Evolutionary conservation across 1,284 basidiomycete species (phyloP).

Genomic region (Inonotus obliquus): DNA sequence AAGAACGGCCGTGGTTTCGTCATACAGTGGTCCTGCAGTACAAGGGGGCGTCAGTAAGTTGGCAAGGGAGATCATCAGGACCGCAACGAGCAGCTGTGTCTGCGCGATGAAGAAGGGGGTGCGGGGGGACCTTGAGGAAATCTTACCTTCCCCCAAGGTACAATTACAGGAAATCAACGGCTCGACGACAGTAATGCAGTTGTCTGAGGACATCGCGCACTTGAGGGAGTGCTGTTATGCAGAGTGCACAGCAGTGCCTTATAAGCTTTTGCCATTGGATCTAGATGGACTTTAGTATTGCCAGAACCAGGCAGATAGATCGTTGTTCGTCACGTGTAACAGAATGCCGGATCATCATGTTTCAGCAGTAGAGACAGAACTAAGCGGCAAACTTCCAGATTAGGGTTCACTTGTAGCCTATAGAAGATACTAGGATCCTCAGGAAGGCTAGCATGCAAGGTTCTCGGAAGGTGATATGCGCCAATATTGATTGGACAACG

Average conservation of each 20-base stretch:
- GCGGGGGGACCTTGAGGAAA: neutral
- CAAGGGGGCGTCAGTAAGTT: conserved; percentile 5
- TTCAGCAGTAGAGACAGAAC: neutral
- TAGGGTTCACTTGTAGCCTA: neutral
- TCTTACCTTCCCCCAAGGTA: conserved; percentile 58
- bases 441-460: neutral
- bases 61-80: neutral
- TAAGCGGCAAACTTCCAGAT: neutral
- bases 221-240: neutral
- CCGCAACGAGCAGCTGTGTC: too few species aligned
- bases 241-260: conserved; percentile 1
- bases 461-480: conserved; percentile 11
- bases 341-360: conserved; percentile 1
- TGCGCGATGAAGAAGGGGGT: neutral
- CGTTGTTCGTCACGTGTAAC: neutral
- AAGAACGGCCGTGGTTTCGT: conserved; percentile 43
- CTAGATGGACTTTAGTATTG: neutral
- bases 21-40: conserved; percentile 54
- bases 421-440: neutral
- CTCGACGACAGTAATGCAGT: conserved; percentile 28
- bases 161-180: conserved; percentile 56
- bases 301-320: neutral
- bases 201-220: conserved; percentile 4
- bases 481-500: conserved; percentile 1
- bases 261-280: conserved; percentile 4